Percentiles rank a stretch among this genome's conserved stretches.
Conservation (phyloP, 2,329 filamentous ascomycete species). For the Phialophora tarda region DNA sequence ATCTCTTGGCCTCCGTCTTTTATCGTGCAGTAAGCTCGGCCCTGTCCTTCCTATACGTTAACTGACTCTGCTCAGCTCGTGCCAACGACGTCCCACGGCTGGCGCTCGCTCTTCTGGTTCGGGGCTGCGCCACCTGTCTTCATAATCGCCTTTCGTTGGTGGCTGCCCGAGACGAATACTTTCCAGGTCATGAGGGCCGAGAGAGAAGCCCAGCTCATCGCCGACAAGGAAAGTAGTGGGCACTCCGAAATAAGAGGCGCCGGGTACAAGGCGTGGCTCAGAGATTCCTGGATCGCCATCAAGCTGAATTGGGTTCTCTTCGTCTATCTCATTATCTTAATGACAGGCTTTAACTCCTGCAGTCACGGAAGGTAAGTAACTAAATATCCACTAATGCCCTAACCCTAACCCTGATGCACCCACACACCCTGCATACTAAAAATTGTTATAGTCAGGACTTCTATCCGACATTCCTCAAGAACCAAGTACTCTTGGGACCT, state of each 20-base stretch:
- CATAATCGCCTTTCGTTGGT: constrained; percentile 77
- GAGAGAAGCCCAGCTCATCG: constrained; percentile 27
- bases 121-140: constrained; percentile 46
- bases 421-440: neutral
- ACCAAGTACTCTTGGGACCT: constrained; percentile 43
- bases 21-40: neutral
- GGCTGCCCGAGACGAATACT: constrained; percentile 76
- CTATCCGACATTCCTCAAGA: constrained; percentile 40
- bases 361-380: neutral
- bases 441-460: neutral
- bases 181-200: constrained; percentile 55
- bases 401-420: neutral
- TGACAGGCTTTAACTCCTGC: neutral
- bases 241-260: neutral
- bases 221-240: constrained; percentile 35
- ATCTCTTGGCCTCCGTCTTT: neutral
- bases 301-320: neutral
- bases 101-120: neutral
- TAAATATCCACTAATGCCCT: no score
- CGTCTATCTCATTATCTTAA: neutral
- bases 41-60: neutral
- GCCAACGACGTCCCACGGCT: neutral
- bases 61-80: neutral
- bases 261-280: neutral
- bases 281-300: neutral